A percentile compares a stretch with the other conserved stretches of the same genome.
Evolutionary conservation across 2,329 filamentous ascomycete genomes (phyloP).

Genomic region (Aureobasidium sp.): DNA sequence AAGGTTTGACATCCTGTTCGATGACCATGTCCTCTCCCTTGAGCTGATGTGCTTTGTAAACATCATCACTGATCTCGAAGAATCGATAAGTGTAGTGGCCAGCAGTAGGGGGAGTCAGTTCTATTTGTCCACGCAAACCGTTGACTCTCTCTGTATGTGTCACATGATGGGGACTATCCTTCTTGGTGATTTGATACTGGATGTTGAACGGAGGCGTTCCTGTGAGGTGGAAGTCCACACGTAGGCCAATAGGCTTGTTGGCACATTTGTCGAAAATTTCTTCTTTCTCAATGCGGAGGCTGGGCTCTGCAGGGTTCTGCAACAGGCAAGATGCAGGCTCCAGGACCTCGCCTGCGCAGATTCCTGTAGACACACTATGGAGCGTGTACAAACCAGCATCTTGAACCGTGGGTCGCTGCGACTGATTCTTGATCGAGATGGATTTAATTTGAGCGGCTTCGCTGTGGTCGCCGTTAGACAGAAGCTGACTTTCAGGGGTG

Average conservation of each 20-base stretch:
- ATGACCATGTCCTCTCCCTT: constrained; percentile 57
- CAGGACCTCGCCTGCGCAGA: constrained; percentile 79
- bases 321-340: constrained; percentile 92
- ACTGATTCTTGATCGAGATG: constrained; percentile 54
- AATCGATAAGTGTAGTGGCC: constrained; percentile 87
- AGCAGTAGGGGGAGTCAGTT: constrained; percentile 72
- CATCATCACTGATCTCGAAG: constrained; percentile 68
- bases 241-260: constrained; percentile 83
- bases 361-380: constrained; percentile 68
- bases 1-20: constrained; percentile 88
- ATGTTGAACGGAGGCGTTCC: constrained; percentile 90
- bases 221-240: constrained; percentile 81
- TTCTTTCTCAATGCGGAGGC: constrained; percentile 64
- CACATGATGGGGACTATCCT: constrained; percentile 45
- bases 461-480: constrained; percentile 63
- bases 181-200: constrained; percentile 63
- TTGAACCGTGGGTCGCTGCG: constrained; percentile 61
- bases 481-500: constrained; percentile 64
- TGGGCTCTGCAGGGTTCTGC: constrained; percentile 83
- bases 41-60: constrained; percentile 65
- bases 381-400: constrained; percentile 82
- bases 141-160: constrained; percentile 49
- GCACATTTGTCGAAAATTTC: constrained; percentile 93
- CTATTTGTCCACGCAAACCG: constrained; percentile 75
- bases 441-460: constrained; percentile 51